Conservation (phyloP, 2,329 filamentous ascomycete species). For the Ophiostoma perfectum region DNA sequence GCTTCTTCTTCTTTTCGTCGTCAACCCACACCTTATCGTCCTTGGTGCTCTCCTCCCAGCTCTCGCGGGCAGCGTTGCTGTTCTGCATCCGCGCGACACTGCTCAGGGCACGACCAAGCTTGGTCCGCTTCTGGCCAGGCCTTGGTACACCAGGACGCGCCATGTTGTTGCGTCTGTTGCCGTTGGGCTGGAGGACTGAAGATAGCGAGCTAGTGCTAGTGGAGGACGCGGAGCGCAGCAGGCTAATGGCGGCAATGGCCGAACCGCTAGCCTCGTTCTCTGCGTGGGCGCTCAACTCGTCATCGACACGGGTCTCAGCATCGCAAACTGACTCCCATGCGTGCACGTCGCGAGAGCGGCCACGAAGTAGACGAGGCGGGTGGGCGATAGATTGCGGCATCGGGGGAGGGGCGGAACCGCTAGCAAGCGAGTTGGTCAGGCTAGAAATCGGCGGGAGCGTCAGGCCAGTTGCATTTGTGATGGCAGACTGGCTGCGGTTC, state of each 20-base stretch:
- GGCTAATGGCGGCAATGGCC: constrained; percentile 72
- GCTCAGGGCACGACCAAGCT: constrained; percentile 55
- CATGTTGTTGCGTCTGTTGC: constrained; percentile 59
- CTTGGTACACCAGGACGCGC: constrained; percentile 31
- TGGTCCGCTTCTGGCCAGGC: constrained; percentile 54
- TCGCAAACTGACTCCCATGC: constrained; percentile 91
- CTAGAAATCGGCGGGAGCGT: constrained; percentile 54
- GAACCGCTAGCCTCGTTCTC: constrained; percentile 76
- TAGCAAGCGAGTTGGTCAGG: constrained; percentile 40
- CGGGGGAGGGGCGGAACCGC: constrained; percentile 20
- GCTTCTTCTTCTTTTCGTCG: constrained; percentile 37
- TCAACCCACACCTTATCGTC: constrained; percentile 29
- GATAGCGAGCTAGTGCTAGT: constrained; percentile 37
- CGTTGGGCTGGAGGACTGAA: constrained; percentile 48
- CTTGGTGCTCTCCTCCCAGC: not conserved
- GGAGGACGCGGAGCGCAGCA: constrained; percentile 65
- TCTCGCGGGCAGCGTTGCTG: not conserved
- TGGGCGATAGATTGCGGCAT: constrained; percentile 23
- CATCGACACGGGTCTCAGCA: constrained; percentile 59
- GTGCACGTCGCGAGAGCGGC: constrained; percentile 78
- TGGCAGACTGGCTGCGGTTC: constrained; percentile 68
- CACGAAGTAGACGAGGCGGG: constrained; percentile 52
- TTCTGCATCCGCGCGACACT: constrained; percentile 57
- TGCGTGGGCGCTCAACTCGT: constrained; percentile 73
- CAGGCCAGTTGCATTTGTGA: constrained; percentile 43